Evolutionary conservation across 2,329 filamentous ascomycete species (phyloP), one percentile per base, ranked within the genome.

Genomic region (Pseudomassariella vexata): DNA sequence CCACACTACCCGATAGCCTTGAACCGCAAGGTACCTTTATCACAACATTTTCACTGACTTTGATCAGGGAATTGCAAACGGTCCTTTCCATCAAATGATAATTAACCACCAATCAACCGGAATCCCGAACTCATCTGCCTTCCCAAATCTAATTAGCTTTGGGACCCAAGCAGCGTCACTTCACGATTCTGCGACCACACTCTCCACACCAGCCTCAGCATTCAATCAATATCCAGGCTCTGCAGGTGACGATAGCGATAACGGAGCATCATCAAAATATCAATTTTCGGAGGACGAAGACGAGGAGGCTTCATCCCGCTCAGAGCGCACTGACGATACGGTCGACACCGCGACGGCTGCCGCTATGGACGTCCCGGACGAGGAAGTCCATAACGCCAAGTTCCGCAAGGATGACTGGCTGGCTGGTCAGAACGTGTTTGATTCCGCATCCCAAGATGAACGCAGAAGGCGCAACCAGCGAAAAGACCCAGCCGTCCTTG

Each of bases 401-500:
- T 34, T 38, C 22, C 66, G 88, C 32, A 89, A 89, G 54, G 84
- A 84, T 3, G 63, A 80, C n/a, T 64, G 76, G 28, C 87, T 79
- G 69, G 79, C 81, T 3, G 85, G 85, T 12, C 89, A 89, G 84
- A 73, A 76, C 32, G 69, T 86, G n/a, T 88, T 89, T 51, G 85
- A 90, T 55, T 78, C 85, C 32, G 85, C 85, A 5, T 84, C 80
- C 5, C 71, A 78, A 11, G 75, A 82, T 39, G 82, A 84, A 68
- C 81, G 77, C 46, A 72, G 79, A 27, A 85, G 77, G 60, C 70
- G 85, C 31, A 89, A 89, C 51, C 85, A 90, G 57, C 78, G 82
- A 47, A 90, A 90, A 55, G 76, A 81, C 33, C 69, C 66, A n/a
- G 79, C 76, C 1, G 78, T 86, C n/a, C 61, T 87, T 15, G 66